Evolutionary conservation across 2,329 filamentous ascomycete species (phyloP), one percentile per base, ranked within the genome.

Genomic region (Bimuria novae-zelandiae): DNA sequence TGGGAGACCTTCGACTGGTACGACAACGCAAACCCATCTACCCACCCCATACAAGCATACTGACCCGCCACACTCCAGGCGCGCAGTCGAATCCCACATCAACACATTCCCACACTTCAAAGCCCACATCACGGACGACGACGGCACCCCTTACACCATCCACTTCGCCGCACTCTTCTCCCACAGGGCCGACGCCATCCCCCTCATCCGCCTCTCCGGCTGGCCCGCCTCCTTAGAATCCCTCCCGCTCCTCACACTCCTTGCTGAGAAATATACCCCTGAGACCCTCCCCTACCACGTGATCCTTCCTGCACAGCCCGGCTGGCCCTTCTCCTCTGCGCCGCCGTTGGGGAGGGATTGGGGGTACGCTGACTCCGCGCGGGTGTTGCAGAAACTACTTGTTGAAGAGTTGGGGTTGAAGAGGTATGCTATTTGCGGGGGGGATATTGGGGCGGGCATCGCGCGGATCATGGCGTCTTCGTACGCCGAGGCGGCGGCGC

Each of bases 161-260:
- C 82, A 85, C 60, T 85, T 85, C 60, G 64, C 76, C 1, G 82
- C 77, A 0, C 70, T 85, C 0, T 85, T 85, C 55, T 84, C 82
- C 0, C 58, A 74, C 33, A 78, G 76, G 16, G 36, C 67, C 1
- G 75, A 80, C 54, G 83, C 83, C 0, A 72, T 80, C 1, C 82
- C 83, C 0, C 57, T 85, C 8, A 58, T 77, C 2, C 72, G 83
- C 10, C 62, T 81, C n/a, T 82, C 85, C 55, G 83, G 83, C 40
- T 85, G 81, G 81, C 82, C 82, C 1, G 75, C 74, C 17, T 68
- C 73, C 0, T 81, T 84, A 53, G 84, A 86, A 55, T 86, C 85
- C 59, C 60, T 86, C 2, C 77, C 77, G 1, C 70, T 84, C 7
- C 63, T 86, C 48, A 63, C 76, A 1, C 36, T 80, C 3, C 65